A percentile compares a stretch with the other conserved stretches of the same genome.
These are phyloP conservation scores for Calonectria leucothoes DNA, from an alignment of 2,329 filamentous ascomycete species.

Conservation along the genomic window DNA sequence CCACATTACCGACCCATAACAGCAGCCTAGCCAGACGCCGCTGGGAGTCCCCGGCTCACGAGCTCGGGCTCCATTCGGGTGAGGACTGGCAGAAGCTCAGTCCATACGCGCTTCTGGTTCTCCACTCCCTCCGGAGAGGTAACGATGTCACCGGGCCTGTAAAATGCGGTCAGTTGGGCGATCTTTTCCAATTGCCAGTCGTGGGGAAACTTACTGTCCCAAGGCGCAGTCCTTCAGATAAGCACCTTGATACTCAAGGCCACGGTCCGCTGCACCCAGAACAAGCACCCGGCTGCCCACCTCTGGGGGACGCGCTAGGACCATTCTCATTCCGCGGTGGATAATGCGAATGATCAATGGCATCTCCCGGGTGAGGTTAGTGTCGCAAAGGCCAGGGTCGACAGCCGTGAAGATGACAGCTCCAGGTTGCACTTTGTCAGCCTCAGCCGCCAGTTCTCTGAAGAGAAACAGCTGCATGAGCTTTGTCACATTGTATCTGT, in stretches of 20 bases:
- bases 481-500: not conserved
- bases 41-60: not conserved
- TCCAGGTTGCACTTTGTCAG: not conserved
- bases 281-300: not conserved
- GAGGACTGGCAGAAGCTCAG: not conserved
- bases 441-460: not conserved
- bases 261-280: not conserved
- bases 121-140: not conserved
- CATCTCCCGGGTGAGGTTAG: not conserved
- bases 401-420: not conserved
- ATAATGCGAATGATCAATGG: not conserved
- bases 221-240: not conserved
- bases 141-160: not conserved
- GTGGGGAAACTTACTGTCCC: not conserved
- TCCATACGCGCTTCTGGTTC: not conserved
- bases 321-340: not conserved
- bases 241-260: not conserved
- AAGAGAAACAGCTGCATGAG: not conserved
- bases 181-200: not conserved
- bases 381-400: not conserved
- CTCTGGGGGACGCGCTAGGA: not conserved
- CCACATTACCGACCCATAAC: not conserved
- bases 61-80: not conserved
- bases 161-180: not conserved
- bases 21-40: not conserved